Evolutionary conservation across 1,139 yeast genomes (phyloP).

Genomic region (Lodderomyces oxycetoniae): DNA sequence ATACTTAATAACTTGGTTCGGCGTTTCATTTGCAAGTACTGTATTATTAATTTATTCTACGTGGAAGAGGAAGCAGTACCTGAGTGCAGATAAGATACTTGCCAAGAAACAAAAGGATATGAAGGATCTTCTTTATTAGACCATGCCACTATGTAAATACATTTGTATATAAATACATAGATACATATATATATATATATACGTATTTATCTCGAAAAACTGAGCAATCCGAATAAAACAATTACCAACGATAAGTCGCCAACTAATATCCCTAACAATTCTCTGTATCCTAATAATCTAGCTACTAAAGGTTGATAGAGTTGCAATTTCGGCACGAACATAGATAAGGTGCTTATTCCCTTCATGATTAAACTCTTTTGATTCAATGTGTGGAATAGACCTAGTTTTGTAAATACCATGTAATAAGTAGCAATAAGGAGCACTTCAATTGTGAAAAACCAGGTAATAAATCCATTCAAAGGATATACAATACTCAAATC

Average conservation of each 20-base stretch:
- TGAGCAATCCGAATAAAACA: conserved; percentile 37
- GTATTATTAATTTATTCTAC: conserved; percentile 47
- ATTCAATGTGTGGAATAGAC: conserved; percentile 18
- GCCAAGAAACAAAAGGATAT: conserved; percentile 40
- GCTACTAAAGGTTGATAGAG: conserved; percentile 27
- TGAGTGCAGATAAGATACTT: conserved; percentile 38
- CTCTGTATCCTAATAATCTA: conserved; percentile 35
- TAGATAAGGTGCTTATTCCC: conserved; percentile 28
- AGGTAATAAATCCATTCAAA: conserved; percentile 23
- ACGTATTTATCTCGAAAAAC: conserved; percentile 17
- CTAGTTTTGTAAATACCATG: conserved; percentile 24
- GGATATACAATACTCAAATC: conserved; percentile 9
- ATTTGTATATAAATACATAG: conserved; percentile 2
- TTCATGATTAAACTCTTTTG: conserved; percentile 27
- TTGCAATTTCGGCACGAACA: conserved; percentile 35
- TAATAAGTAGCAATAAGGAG: conserved; percentile 33
- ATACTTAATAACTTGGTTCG: conserved; percentile 93
- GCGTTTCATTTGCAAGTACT: conserved; percentile 67
- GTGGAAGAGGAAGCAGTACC: conserved; percentile 27
- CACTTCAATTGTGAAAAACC: conserved; percentile 32
- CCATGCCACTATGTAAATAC: conserved; percentile 12
- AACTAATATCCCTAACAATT: conserved; percentile 32
- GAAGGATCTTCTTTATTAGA: conserved; percentile 20
- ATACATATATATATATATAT: conserved; percentile 9
- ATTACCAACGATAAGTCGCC: conserved; percentile 38